Percentiles rank a stretch among this genome's conserved stretches.
phyloP scores from a whole-genome alignment of 805 yeast genomes.

The Myxozyma udenii region DNA sequence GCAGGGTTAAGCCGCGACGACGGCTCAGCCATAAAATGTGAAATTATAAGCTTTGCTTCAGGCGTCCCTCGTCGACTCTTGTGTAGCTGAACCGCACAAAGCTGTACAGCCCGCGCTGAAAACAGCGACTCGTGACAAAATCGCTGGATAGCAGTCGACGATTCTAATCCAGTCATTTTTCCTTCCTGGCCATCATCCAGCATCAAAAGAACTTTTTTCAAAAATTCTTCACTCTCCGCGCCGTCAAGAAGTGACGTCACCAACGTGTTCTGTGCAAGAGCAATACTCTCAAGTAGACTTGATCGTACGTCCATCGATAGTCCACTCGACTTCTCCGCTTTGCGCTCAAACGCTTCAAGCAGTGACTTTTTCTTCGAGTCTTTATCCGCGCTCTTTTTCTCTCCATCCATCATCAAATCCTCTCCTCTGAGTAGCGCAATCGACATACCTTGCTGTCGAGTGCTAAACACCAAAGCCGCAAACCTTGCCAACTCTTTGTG shows the following conservation, averaged over 20 bases:
- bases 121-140: constrained; percentile 56
- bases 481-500: constrained; percentile 33
- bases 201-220: constrained; percentile 6
- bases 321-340: constrained; percentile 18
- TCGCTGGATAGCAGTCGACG: constrained; percentile 13
- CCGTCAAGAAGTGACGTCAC: constrained; percentile 51
- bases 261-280: constrained; percentile 77
- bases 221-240: constrained; percentile 3
- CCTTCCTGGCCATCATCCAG: constrained; percentile 13
- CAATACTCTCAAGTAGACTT: constrained; percentile 66
- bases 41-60: constrained; percentile 23
- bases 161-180: constrained; percentile 18
- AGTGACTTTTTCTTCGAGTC: constrained; percentile 25
- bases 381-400: constrained; percentile 9
- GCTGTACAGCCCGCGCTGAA: constrained; percentile 67
- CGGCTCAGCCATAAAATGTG: constrained; percentile 25
- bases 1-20: background rate
- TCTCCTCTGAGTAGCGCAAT: constrained; percentile 39
- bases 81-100: constrained; percentile 68
- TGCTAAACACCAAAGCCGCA: constrained; percentile 34
- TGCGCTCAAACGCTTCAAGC: constrained; percentile 34
- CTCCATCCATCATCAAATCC: constrained; percentile 29
- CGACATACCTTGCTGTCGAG: constrained; percentile 42
- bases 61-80: constrained; percentile 45
- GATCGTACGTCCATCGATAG: constrained; percentile 39